Evolutionary conservation across 2,329 filamentous ascomycete species (phyloP).

Genomic region (Alternaria sp.): DNA sequence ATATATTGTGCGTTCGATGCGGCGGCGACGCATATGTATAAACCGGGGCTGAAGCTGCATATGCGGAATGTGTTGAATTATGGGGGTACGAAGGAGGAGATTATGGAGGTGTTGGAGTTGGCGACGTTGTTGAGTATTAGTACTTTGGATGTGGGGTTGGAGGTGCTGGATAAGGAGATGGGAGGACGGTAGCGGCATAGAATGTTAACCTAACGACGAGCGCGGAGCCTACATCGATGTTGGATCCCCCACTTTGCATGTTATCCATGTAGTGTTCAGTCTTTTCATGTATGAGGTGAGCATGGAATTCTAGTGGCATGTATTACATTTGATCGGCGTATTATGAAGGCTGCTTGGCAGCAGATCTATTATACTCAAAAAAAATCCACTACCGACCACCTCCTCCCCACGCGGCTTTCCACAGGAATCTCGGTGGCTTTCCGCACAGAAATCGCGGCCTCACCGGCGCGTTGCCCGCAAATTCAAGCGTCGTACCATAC

Average conservation of each 20-base stretch:
- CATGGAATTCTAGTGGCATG: not conserved
- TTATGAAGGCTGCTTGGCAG: not conserved
- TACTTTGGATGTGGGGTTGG: constrained; percentile 36
- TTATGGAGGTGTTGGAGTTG: constrained; percentile 58
- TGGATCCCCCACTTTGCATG: not conserved
- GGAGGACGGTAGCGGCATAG: not conserved
- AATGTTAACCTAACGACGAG: not conserved
- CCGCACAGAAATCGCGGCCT: not conserved
- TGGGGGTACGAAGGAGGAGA: constrained; percentile 55
- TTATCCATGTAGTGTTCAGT: not conserved
- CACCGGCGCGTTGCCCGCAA: not conserved
- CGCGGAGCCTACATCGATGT: not conserved
- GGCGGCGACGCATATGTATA: constrained; percentile 57
- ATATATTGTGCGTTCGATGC: constrained; percentile 58
- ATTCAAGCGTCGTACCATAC: not conserved
- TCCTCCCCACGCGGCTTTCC: too few species aligned
- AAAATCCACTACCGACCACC: too few species aligned
- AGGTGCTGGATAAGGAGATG: constrained; percentile 33
- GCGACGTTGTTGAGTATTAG: constrained; percentile 44
- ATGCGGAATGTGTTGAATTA: constrained; percentile 57
- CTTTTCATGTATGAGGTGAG: not conserved
- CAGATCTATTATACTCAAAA: not conserved
- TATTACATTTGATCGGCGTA: not conserved
- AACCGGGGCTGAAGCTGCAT: constrained; percentile 56
- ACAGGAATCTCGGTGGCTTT: too few species aligned